Conservation (phyloP, 495 filamentous ascomycete genomes). For the Viridothelium virens region DNA sequence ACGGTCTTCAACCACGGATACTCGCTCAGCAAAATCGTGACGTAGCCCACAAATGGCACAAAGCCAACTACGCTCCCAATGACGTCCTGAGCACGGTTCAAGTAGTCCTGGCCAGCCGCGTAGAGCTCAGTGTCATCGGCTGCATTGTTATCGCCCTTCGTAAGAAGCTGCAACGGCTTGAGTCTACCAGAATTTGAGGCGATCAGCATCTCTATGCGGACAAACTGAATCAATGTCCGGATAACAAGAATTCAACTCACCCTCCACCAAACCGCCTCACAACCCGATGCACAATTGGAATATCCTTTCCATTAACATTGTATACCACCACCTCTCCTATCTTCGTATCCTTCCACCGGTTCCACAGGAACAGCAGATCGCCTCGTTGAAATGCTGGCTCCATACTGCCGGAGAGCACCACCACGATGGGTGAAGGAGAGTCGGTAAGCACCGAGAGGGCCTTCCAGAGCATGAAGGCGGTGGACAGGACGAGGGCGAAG, state of each 20-base stretch:
- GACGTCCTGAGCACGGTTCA: slow-evolving; percentile 77
- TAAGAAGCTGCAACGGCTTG: slow-evolving; percentile 59
- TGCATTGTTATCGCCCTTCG: slow-evolving; percentile 97
- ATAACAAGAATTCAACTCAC: slow-evolving; percentile 26
- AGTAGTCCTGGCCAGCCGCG: slow-evolving; percentile 72
- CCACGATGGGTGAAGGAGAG: slow-evolving; percentile 88
- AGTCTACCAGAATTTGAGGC: slow-evolving; percentile 18
- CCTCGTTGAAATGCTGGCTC: slow-evolving; percentile 95
- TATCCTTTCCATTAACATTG: slow-evolving; percentile 84
- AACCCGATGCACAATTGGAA: slow-evolving; percentile 87
- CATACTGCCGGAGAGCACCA: slow-evolving; percentile 91
- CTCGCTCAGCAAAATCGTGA: slow-evolving; percentile 93
- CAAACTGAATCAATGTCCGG: not conserved
- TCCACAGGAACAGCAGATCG: slow-evolving; percentile 91
- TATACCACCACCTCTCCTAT: slow-evolving; percentile 92
- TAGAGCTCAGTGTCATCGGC: slow-evolving; percentile 94
- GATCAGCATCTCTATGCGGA: slow-evolving; percentile 33
- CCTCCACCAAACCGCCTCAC: slow-evolving; percentile 48
- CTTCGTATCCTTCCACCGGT: slow-evolving; percentile 68
- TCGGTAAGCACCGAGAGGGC: slow-evolving; percentile 77
- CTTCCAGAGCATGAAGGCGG: slow-evolving; percentile 99
- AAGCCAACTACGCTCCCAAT: slow-evolving; percentile 93
- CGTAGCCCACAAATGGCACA: slow-evolving; percentile 91
- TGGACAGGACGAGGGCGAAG: slow-evolving; percentile 88
- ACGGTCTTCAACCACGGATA: slow-evolving; percentile 96